Conservation (phyloP, 2,329 filamentous ascomycete genomes). For the Neonectria ditissima region DNA sequence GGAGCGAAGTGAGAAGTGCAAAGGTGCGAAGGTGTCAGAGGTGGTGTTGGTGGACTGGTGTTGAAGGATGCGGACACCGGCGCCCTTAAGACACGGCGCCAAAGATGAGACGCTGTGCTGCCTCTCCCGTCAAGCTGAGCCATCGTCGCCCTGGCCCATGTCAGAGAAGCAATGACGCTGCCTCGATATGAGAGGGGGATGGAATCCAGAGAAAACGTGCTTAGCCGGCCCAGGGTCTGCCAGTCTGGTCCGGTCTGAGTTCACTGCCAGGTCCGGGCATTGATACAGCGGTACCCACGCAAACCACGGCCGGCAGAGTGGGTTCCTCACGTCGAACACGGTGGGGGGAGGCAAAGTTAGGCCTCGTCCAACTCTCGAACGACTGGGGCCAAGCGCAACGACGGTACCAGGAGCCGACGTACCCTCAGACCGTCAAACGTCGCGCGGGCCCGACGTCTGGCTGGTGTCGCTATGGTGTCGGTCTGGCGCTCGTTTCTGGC, state of each 20-base stretch:
- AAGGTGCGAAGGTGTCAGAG: conserved; percentile 18
- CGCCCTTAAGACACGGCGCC: conserved; percentile 28
- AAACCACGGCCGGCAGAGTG: conserved; percentile 32
- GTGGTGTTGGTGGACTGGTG: conserved; percentile 9
- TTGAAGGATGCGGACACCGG: conserved; percentile 22
- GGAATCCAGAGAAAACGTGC: conserved; percentile 19
- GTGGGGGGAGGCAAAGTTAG: conserved; percentile 28
- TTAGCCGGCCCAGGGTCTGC: conserved; percentile 10
- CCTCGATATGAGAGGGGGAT: conserved; percentile 22
- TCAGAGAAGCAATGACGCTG: conserved; percentile 30
- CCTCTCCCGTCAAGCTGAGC: conserved; percentile 16
- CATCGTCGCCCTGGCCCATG: conserved; percentile 28
- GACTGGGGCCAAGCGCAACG: conserved; percentile 33
- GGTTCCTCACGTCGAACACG: conserved; percentile 30
- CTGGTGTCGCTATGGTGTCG: conserved; percentile 11
- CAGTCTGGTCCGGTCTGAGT: conserved; percentile 20
- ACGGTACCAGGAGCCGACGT: conserved; percentile 43
- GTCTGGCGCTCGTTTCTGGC: conserved; percentile 13
- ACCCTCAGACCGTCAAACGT: conserved; percentile 27
- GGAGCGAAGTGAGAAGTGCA: too few species aligned
- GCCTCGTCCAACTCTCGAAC: conserved; percentile 36
- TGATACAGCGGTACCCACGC: conserved; percentile 27
- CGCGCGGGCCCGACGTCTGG: conserved; percentile 21
- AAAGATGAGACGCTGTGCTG: conserved; percentile 34
- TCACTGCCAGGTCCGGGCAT: conserved; percentile 38